Evolutionary conservation across 225 moss, liverwort and hornwort genomes (phyloP), one percentile per base, ranked within the genome.

Genomic region (Polytrichum commune): DNA sequence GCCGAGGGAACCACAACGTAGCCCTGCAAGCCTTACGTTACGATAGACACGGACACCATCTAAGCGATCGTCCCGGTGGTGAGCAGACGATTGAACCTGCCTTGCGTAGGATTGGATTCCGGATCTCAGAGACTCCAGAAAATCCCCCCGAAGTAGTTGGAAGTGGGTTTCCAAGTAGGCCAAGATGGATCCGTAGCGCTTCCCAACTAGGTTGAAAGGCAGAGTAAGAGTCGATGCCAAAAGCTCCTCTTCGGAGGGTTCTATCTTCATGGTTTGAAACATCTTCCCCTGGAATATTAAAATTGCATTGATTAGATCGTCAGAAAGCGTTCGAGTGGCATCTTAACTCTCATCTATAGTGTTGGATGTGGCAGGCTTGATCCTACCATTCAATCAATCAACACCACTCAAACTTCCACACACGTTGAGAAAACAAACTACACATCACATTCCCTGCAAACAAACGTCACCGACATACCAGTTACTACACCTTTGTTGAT

Each of bases 101-200:
- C 35, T 54, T 32, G 18, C 62, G 54, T 46, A 77, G 7, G 64
- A 54, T 5, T 33, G 53, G 8, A 86, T 82, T 0, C 82, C 86
- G 26, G 75, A 73, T 27, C 83, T 56, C 4, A 86, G 67, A 7
- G 79, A 67, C 57, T 86, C 77, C 18, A 83, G 77, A 19, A 73
- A 82, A 62, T 86, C 79, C 56, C 80, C 87, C 7, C 87, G 28
- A 0, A 87, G 76, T 8, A 87, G 84, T 66, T 55, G 69, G 19
- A 83, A 83, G 25, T 86, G 86, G 5, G 83, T 86, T 29, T 77
- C 79, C 18, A 86, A 30, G 29, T 86, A 83, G 9, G 74, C 74
- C 19, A 27, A 8, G 1, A 79, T 29, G 6, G 63, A 22, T 7
- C 74, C 27, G 27, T 77, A 86, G 55, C 30, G 70, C 20, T 46